These are phyloP conservation scores for Phaeosphaeriaceae sp. DNA, from an alignment of 2,329 filamentous ascomycete genomes.

Conservation along the genomic window DNA sequence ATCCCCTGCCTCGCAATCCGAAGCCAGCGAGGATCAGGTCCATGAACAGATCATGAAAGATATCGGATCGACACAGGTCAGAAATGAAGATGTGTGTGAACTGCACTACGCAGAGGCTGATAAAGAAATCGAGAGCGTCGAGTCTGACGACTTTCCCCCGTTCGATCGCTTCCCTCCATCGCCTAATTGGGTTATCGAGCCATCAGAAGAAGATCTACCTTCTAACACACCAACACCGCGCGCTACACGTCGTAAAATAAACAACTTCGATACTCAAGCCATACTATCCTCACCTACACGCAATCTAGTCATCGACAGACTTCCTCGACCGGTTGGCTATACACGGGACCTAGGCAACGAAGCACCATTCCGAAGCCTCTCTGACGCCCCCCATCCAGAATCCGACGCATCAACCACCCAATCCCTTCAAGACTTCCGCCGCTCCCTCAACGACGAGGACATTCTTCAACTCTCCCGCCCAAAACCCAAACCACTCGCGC, in stretches of 20 bases:
- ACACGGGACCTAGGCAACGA: constrained; percentile 7
- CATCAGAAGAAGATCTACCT: constrained; percentile 18
- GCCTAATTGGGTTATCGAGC: constrained; percentile 5
- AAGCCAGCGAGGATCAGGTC: constrained; percentile 4
- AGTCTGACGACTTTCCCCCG: constrained; percentile 16
- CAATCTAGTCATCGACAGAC: constrained; percentile 8
- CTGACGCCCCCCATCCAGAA: constrained; percentile 17
- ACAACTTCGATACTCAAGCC: constrained; percentile 43
- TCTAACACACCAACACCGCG: constrained; percentile 40
- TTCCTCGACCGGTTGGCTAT: constrained; percentile 15
- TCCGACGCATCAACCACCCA: constrained; percentile 39
- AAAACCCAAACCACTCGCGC: constrained; percentile 3
- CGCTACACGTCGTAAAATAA: constrained; percentile 20
- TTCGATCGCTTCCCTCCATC: constrained; percentile 1
- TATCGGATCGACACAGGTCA: not conserved
- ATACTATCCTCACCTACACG: constrained; percentile 41
- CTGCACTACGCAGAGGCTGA: constrained; percentile 3
- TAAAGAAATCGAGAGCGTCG: constrained; percentile 17
- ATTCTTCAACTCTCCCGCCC: constrained; percentile 5
- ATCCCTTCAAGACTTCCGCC: constrained; percentile 45
- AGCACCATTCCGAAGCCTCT: constrained; percentile 9
- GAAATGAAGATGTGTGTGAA: constrained; percentile 1
- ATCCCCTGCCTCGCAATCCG: constrained; percentile 12
- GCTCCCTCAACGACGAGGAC: constrained; percentile 29
- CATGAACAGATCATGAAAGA: constrained; percentile 11